Conservation (phyloP, 805 yeast genomes). For the Saccharomyces paradoxus region DNA sequence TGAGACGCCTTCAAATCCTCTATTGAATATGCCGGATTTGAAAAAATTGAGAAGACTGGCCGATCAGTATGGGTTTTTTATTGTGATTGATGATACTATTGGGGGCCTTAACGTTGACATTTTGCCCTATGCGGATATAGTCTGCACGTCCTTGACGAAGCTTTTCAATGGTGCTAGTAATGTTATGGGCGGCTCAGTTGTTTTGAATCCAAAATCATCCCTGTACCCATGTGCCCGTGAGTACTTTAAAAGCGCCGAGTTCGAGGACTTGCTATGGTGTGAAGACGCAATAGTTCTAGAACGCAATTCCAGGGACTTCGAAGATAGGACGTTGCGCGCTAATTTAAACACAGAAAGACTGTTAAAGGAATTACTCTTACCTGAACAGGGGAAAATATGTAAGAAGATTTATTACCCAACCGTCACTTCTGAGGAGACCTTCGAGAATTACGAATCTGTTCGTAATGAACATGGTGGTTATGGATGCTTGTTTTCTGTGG, state of each 20-base stretch:
- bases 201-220: constrained; percentile 54
- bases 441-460: constrained; percentile 5
- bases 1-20: constrained; percentile 88
- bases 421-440: constrained; percentile 8
- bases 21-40: constrained; percentile 73
- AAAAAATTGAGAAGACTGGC: constrained; percentile 51
- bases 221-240: constrained; percentile 41
- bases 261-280: constrained; percentile 73
- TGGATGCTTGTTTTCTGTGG: constrained; percentile 8
- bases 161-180: constrained; percentile 90
- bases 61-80: constrained; percentile 54
- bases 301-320: constrained; percentile 81
- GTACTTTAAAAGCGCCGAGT: constrained; percentile 38
- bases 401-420: constrained; percentile 8
- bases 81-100: constrained; percentile 84
- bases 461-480: constrained; percentile 8
- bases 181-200: constrained; percentile 84
- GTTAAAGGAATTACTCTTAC: constrained; percentile 4
- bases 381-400: constrained; percentile 5
- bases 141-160: constrained; percentile 84
- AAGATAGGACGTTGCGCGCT: constrained; percentile 42
- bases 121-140: constrained; percentile 66
- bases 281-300: constrained; percentile 86
- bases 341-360: constrained; percentile 40
- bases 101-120: constrained; percentile 65